Conservation (phyloP, 2,329 filamentous ascomycete species). For the Alternaria gaisen region DNA sequence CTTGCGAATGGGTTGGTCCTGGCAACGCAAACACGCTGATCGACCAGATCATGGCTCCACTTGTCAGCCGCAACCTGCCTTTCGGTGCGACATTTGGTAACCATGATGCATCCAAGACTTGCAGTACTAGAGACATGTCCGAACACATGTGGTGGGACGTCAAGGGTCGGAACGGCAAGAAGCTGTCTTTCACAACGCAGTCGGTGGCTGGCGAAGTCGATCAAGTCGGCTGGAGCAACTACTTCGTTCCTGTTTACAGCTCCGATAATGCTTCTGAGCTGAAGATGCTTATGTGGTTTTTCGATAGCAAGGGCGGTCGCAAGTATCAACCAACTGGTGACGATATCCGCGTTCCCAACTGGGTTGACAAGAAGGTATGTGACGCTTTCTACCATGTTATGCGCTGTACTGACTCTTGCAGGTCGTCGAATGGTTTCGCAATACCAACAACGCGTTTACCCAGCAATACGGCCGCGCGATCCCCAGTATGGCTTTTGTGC, state of each 20-base stretch:
- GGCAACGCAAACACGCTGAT: conserved; percentile 29
- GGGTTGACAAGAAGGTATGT: conserved; percentile 36
- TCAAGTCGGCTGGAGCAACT: conserved; percentile 57
- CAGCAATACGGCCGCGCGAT: conserved; percentile 47
- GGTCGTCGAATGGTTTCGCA: conserved; percentile 42
- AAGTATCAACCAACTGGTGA: conserved; percentile 27
- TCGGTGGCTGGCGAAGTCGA: conserved; percentile 53
- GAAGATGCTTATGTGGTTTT: conserved; percentile 73
- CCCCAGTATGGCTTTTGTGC: conserved; percentile 64
- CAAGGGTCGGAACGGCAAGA: conserved; percentile 60
- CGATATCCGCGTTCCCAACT: conserved; percentile 22
- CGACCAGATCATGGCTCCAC: conserved; percentile 47
- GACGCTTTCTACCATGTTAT: not conserved
- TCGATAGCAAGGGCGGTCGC: conserved; percentile 60
- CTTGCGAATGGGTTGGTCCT: conserved; percentile 62
- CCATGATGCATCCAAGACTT: conserved; percentile 62
- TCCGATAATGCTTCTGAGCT: conserved; percentile 42
- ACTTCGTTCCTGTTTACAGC: conserved; percentile 62
- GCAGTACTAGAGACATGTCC: conserved; percentile 32
- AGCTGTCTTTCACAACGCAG: conserved; percentile 52
- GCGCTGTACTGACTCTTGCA: conserved; percentile 16
- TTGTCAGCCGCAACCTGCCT: conserved; percentile 63
- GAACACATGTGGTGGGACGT: conserved; percentile 48
- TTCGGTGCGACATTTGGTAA: conserved; percentile 79
- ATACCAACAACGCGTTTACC: conserved; percentile 25